Base-by-base conservation (phyloP, 306 rosid genomes). In the Carpinus viminea region DNA sequence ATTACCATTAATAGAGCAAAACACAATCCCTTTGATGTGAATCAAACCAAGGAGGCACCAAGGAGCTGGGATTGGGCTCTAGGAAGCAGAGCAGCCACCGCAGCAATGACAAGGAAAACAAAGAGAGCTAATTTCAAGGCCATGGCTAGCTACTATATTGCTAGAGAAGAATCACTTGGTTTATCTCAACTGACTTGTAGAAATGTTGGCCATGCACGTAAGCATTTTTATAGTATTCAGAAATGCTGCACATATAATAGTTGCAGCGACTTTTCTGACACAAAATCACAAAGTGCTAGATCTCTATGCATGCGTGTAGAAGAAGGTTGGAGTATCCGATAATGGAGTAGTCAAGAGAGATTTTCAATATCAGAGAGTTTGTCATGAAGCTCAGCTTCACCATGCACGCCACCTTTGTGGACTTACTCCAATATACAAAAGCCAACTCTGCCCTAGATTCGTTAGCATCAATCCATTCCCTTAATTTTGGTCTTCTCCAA, bases 1-100 rank as follows among this genome's bases (percentile, higher is more conserved):
- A 46, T 43, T 24, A 53, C 82, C 86, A 66, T 69, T 74, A 76
- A 48, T 31, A 31, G 84, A 65, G 72, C 86, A 87, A 69, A 12
- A 76, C 0, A 78, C 16, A 24, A 36, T 72, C 8, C 85, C 84
- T 6, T 83, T 62, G 60, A 83, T 20, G 75, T 28, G 68, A 26
- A 75, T 59, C 12, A 81, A 36, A 18, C 73, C 31, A 5, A 76
- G 46, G 16, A 76, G 47, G 54, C 59, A 3, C 51, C 41, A 10
- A 70, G 7, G 26, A 24, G 26, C 26, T 18, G 64, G 4, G 41
- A 12, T 21, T 64, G 76, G 53, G 87, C 81, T 36, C 66, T 56
- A 17, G 84, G 79, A 0, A 53, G 38, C 21, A 75, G 74, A 71
- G 68, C 54, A 24, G 53, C 73, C 28, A 47, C 54, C 17, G 46